Evolutionary conservation across 139 green algal species (phyloP), one percentile per base, ranked within the genome.

Genomic region (Micractinium sp.): DNA sequence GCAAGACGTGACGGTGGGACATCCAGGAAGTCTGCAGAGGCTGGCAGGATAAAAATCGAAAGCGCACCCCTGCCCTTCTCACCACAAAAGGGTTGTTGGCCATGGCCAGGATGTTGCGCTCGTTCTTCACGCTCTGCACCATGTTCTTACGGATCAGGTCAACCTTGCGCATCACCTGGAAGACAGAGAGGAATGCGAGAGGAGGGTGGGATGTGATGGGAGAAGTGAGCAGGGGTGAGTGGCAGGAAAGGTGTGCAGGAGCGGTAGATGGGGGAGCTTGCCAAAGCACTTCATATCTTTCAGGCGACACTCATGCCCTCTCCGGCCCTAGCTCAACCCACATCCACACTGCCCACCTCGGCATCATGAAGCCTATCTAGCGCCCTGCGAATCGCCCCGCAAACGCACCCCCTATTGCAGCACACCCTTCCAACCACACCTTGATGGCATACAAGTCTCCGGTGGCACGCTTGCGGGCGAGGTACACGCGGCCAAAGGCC

Each of bases 111-210:
- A 99, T 99, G 94, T 99, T 98, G 79, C 96, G 94, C 94, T 99
- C 97, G 79, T 97, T 98, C 63, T 93, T 95, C 20, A 98, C 96
- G 31, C 90, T 96, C 91, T 98, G 92, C 67, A 98, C 96, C 94
- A 98, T 97, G 93, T 99, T 99, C 92, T 99, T 99, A 35, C 96
- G 94, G 67, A 99, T 94, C 39, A 99, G 91, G 92, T 99, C 97
- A 38, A 89, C 88, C 93, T 99, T 99, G 35, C 95, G 94, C 94
- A 99, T 96, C 35, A 98, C 96, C 95, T 98, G 94, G 47, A 25
- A 12, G 47, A 2, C 27, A 9, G 47, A 41, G 39, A 53, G 66
- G 47, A 9, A 56, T 5, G 47, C 7, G 47, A 56, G 7, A 56
- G 47, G 47, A 56, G 47, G 47, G 47, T 9, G 47, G 47, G 7